A percentile compares a stretch with the other conserved stretches of the same genome.
phyloP scores from a whole-genome alignment of 2,329 filamentous ascomycete species.

The Rugonectria rugulosa region DNA sequence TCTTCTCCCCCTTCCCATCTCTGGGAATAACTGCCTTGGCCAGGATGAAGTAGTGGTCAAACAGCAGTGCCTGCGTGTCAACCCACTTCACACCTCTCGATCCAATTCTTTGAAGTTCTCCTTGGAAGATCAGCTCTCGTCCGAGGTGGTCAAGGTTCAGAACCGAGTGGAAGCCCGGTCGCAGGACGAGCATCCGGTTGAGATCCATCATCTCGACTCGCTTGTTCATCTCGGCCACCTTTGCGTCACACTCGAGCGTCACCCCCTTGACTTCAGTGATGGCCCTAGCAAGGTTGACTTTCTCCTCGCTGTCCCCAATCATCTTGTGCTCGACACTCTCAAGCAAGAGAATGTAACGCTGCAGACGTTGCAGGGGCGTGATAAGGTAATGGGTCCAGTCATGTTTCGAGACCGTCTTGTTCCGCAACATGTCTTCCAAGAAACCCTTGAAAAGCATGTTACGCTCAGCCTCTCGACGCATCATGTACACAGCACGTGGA shows the following conservation, averaged over 20 bases:
- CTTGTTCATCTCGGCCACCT: slow-evolving; percentile 90
- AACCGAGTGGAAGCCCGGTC: slow-evolving; percentile 87
- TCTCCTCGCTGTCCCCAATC: slow-evolving; percentile 85
- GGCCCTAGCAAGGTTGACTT: slow-evolving; percentile 80
- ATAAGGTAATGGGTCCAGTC: slow-evolving; percentile 97
- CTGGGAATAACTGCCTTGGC: slow-evolving; percentile 81
- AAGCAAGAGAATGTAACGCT: slow-evolving; percentile 86
- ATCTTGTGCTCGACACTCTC: slow-evolving; percentile 86
- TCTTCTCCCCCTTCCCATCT: slow-evolving; percentile 74
- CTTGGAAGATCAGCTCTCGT: slow-evolving; percentile 85
- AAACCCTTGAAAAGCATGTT: slow-evolving; percentile 90
- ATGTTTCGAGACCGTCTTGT: slow-evolving; percentile 82
- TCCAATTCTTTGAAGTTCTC: slow-evolving; percentile 88
- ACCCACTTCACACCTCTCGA: slow-evolving; percentile 91
- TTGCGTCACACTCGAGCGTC: slow-evolving; percentile 87
- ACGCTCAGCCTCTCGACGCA: slow-evolving; percentile 82
- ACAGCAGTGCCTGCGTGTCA: slow-evolving; percentile 90
- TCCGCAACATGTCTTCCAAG: slow-evolving; percentile 78
- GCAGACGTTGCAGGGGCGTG: slow-evolving; percentile 88
- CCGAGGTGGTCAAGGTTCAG: slow-evolving; percentile 95
- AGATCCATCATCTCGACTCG: slow-evolving; percentile 90
- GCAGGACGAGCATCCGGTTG: slow-evolving; percentile 80
- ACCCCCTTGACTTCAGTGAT: slow-evolving; percentile 92
- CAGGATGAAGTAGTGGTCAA: slow-evolving; percentile 95
- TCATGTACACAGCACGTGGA: slow-evolving; percentile 81